Conservation (phyloP, 140 eudicot species). For the Flaveria floridana region DNA sequence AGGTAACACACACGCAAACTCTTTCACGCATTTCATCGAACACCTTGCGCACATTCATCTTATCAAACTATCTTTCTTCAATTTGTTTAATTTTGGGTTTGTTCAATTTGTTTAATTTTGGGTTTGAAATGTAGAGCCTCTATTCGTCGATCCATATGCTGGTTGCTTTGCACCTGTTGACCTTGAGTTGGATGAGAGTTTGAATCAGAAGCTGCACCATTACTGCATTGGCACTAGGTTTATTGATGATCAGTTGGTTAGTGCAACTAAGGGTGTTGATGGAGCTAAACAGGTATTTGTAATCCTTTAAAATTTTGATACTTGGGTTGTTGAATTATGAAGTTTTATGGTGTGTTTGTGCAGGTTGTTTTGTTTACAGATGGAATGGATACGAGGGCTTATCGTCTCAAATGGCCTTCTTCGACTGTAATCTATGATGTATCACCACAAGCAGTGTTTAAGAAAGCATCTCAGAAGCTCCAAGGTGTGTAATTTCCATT, state of each 20-base stretch:
- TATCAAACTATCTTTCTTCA: background rate
- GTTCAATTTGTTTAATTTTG: background rate
- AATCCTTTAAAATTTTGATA: background rate
- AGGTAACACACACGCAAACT: constrained; percentile 37
- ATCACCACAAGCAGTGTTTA: constrained; percentile 62
- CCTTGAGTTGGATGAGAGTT: constrained; percentile 31
- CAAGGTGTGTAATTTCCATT: constrained; percentile 43
- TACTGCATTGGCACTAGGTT: constrained; percentile 77
- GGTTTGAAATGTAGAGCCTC: constrained; percentile 61
- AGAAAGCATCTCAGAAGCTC: constrained; percentile 55
- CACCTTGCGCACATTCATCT: background rate
- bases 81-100: background rate
- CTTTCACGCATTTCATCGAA: constrained; percentile 45
- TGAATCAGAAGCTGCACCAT: constrained; percentile 33
- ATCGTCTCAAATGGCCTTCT: constrained; percentile 78
- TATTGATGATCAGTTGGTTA: constrained; percentile 73
- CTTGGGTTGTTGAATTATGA: constrained; percentile 3
- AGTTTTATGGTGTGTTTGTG: constrained; percentile 15
- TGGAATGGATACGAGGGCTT: constrained; percentile 95
- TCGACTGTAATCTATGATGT: constrained; percentile 74
- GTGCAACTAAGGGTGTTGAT: constrained; percentile 41
- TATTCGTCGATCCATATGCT: constrained; percentile 72
- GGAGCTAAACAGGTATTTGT: constrained; percentile 66
- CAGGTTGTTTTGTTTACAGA: constrained; percentile 92
- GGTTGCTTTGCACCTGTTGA: constrained; percentile 59